phyloP scores from a whole-genome alignment of 2,329 filamentous ascomycete species.

The Rhinocladiella similis region DNA sequence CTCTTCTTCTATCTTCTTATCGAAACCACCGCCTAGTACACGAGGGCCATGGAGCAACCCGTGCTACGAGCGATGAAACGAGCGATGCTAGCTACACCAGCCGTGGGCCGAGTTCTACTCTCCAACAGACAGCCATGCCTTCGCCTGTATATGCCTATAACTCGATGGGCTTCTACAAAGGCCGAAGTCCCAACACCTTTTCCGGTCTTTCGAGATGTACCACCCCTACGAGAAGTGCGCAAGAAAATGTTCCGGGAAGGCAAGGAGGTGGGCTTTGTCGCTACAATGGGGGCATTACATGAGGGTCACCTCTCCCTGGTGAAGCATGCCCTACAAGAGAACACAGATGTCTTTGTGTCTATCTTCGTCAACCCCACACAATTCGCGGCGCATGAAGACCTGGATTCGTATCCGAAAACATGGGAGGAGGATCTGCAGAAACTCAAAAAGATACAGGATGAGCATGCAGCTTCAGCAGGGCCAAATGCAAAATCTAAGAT shows the following conservation, averaged over 20 bases:
- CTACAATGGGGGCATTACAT: conserved; percentile 98
- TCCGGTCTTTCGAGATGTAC: conserved; percentile 73
- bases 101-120: not conserved
- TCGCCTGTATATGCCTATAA: not conserved
- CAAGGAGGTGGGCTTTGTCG: conserved; percentile 80
- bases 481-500: conserved; percentile 62
- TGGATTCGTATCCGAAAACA: conserved; percentile 84
- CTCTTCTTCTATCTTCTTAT: too few species aligned
- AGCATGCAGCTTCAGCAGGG: conserved; percentile 13
- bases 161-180: conserved; percentile 4
- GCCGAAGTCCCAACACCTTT: conserved; percentile 45
- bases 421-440: conserved; percentile 75
- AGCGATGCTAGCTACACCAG: not conserved
- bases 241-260: conserved; percentile 64
- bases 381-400: conserved; percentile 85
- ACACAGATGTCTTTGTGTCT: conserved; percentile 83
- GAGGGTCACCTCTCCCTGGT: conserved; percentile 84
- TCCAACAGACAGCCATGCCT: not conserved
- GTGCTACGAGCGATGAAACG: conserved; percentile 1
- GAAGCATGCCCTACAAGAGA: conserved; percentile 77
- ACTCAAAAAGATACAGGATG: conserved; percentile 57
- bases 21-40: too few species aligned
- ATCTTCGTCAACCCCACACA: conserved; percentile 97
- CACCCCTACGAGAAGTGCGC: conserved; percentile 69
- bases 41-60: conserved; percentile 8